Conservation (phyloP, 1,284 basidiomycete species). For the Cutaneotrichosporon dermatis region DNA sequence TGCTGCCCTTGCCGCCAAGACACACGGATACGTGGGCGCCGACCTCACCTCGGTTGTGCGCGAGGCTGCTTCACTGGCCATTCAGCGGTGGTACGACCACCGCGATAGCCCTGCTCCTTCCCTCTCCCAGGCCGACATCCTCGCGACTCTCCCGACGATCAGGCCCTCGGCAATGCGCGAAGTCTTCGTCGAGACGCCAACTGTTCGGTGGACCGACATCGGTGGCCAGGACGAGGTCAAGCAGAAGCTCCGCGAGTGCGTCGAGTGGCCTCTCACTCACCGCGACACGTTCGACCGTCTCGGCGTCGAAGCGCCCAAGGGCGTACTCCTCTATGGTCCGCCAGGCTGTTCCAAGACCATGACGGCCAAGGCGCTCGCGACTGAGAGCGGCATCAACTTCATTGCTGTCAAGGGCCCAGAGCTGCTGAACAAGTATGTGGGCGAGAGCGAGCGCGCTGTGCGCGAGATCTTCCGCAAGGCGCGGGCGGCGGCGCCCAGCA, state of each 20-base stretch:
- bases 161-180: slow-evolving; percentile 93
- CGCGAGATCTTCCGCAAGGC: slow-evolving; percentile 95
- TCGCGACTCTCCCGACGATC: slow-evolving; percentile 67
- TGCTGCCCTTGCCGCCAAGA: slow-evolving; percentile 63
- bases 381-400: slow-evolving; percentile 93
- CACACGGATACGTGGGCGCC: slow-evolving; percentile 96
- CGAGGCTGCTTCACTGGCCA: slow-evolving; percentile 85
- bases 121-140: slow-evolving; percentile 64
- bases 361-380: slow-evolving; percentile 87
- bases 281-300: slow-evolving; percentile 78
- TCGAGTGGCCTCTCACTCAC: slow-evolving; percentile 92
- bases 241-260: slow-evolving; percentile 75
- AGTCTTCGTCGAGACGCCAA: slow-evolving; percentile 79
- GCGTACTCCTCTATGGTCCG: slow-evolving; percentile 90
- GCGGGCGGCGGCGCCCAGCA: slow-evolving; percentile 84
- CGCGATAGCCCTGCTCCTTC: slow-evolving; percentile 41
- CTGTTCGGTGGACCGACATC: slow-evolving; percentile 80
- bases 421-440: slow-evolving; percentile 95
- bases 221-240: slow-evolving; percentile 79
- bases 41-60: slow-evolving; percentile 88
- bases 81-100: slow-evolving; percentile 67
- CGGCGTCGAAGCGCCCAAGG: slow-evolving; percentile 82
- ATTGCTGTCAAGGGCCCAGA: slow-evolving; percentile 97
- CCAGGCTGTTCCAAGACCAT: slow-evolving; percentile 97
- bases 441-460: slow-evolving; percentile 91